Evolutionary conservation across 768 basidiomycete species (phyloP), one percentile per base, ranked within the genome.

Genomic region (Porphyrellus cyaneotinctus): DNA sequence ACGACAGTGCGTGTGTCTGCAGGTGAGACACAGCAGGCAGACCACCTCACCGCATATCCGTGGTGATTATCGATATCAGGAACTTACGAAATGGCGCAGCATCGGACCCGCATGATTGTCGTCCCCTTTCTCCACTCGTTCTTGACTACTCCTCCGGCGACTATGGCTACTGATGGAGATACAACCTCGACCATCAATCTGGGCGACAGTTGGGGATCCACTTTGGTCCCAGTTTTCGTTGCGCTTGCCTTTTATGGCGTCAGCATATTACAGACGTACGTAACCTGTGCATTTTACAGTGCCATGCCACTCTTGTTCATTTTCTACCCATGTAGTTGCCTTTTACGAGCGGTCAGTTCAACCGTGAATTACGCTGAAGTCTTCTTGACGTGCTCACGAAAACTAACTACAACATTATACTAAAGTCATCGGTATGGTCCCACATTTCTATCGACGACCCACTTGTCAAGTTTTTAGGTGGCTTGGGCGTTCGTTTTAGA

Each of bases 211-310:
- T 65, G 60, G 64, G 64, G 66, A n/a, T 57, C 60, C 24, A 63
- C 55, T 7, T 63, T 67, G 26, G 60, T 58, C 2, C 51, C 43
- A 5, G 49, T 58, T 26, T 65, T 58, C 14, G 51, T 54, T 26
- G 62, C 65, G 28, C 46, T 65, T 4, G 37, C 60, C 33, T 43
- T 65, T n/a, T 65, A 65, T 51, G 57, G 63, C 12, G 20, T 64
- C 51, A 64, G 63, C 46, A 56, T 64, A 59, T 41, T 62, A 18
- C 62, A 64, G 51, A 63, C 59, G 62, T 64, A 41, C 24, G 63
- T 51, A 18, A n/a, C n/a, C 12, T 10, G 12, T 32, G 24, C 31
- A 12, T 43, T 42, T 41, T 37, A 18, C 14, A 26, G 22, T 4
- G 14, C 22, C 24, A 23, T 4, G 14, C 22, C 24, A 23, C 7